Conservation (phyloP, 2,329 filamentous ascomycete genomes). For the Knoxdaviesia proteae region DNA sequence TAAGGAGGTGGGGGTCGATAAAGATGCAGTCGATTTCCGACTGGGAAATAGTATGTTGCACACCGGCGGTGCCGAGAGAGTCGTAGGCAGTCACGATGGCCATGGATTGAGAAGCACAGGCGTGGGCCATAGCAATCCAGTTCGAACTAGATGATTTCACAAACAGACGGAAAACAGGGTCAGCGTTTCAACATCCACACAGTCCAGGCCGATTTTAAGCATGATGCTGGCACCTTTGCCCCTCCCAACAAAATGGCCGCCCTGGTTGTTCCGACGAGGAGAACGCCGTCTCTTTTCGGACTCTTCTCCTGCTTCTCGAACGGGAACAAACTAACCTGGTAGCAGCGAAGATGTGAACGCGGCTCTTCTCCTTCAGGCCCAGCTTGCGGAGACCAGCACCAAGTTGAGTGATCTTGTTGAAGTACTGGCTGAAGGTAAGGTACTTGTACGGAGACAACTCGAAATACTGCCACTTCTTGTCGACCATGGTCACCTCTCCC, state of each 20-base stretch:
- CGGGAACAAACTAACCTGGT: constrained; percentile 37
- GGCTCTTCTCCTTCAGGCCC: constrained; percentile 45
- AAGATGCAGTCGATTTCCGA: constrained; percentile 70
- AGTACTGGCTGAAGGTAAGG: constrained; percentile 62
- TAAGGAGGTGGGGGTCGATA: constrained; percentile 59
- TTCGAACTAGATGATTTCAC: constrained; percentile 30
- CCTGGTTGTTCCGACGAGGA: too few relatives aligned
- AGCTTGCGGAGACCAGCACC: constrained; percentile 57
- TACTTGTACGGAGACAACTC: constrained; percentile 63
- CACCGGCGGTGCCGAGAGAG: constrained; percentile 65
- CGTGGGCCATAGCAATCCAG: constrained; percentile 71
- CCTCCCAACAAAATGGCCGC: too few relatives aligned
- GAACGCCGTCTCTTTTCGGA: too few relatives aligned
- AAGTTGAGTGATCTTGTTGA: constrained; percentile 44
- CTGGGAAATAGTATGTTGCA: constrained; percentile 70
- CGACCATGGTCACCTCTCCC: constrained; percentile 56
- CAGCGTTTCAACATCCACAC: too few relatives aligned
- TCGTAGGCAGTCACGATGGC: constrained; percentile 91
- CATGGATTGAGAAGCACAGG: constrained; percentile 62
- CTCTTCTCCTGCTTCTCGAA: neutral
- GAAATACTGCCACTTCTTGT: constrained; percentile 83
- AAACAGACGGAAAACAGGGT: too few relatives aligned
- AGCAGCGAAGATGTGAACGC: constrained; percentile 65
- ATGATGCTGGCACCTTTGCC: too few relatives aligned
- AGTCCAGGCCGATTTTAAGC: too few relatives aligned